These are phyloP conservation scores for Lepiota venenata DNA, from an alignment of 768 basidiomycete genomes.

Conservation along the genomic window DNA sequence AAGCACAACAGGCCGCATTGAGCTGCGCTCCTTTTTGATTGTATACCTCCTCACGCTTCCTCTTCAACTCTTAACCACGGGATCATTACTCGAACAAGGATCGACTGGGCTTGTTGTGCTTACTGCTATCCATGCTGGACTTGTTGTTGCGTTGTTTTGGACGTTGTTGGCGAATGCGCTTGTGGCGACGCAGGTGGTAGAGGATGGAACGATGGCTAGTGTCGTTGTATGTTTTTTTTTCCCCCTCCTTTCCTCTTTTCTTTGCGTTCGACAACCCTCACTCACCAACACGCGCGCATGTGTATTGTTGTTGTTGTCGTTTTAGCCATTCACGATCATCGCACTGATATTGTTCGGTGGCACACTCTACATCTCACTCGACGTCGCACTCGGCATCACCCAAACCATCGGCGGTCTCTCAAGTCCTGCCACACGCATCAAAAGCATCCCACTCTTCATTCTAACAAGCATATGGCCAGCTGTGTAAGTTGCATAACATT, in stretches of 20 bases:
- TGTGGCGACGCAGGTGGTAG: constrained; percentile 86
- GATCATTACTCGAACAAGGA: constrained; percentile 77
- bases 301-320: too few species aligned
- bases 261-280: too few species aligned
- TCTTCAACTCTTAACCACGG: constrained; percentile 79
- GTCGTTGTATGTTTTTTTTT: constrained; percentile 64
- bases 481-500: too few species aligned
- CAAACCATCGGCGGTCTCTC: constrained; percentile 52
- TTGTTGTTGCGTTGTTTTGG: constrained; percentile 81
- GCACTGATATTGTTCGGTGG: constrained; percentile 59
- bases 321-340: constrained; percentile 62
- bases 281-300: too few species aligned
- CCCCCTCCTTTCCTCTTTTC: too few species aligned
- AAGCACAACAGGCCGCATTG: constrained; percentile 55
- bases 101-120: constrained; percentile 64
- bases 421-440: constrained; percentile 50
- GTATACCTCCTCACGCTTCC: constrained; percentile 71
- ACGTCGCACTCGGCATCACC: constrained; percentile 71
- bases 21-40: constrained; percentile 63
- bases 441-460: constrained; percentile 76
- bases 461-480: constrained; percentile 40
- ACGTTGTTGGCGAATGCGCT: constrained; percentile 70
- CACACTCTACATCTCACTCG: constrained; percentile 82
- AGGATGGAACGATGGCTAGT: constrained; percentile 80
- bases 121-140: constrained; percentile 75